phyloP scores from a whole-genome alignment of 140 eudicot species.

The Erigeron philadelphicus region DNA sequence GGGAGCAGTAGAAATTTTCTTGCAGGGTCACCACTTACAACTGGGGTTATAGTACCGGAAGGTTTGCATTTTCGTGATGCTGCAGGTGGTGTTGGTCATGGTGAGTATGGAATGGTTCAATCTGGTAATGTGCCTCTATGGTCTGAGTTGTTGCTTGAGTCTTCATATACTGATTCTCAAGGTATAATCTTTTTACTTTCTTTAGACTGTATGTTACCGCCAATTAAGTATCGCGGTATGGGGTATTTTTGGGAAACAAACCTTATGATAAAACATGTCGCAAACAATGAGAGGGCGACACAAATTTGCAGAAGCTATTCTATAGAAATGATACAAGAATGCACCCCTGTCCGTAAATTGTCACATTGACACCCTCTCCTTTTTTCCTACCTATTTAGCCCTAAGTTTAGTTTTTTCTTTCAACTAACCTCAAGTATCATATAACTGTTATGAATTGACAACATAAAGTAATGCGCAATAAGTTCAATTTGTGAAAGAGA shows the following conservation, averaged over 20 bases:
- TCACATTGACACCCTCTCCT: too few relatives aligned
- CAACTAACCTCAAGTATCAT: neutral
- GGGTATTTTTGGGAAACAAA: too few relatives aligned
- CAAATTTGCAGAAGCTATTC: too few relatives aligned
- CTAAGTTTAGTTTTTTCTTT: too few relatives aligned
- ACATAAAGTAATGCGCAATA: neutral
- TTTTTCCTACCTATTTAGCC: too few relatives aligned
- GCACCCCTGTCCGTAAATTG: too few relatives aligned
- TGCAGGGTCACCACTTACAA: slow-evolving; percentile 56
- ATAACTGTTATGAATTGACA: slow-evolving; percentile 6
- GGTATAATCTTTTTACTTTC: slow-evolving; percentile 33
- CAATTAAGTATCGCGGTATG: neutral
- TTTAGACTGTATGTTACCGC: neutral
- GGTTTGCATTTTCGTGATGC: slow-evolving; percentile 44
- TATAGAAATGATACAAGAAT: too few relatives aligned
- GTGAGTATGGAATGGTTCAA: slow-evolving; percentile 27
- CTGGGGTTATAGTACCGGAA: slow-evolving; percentile 67
- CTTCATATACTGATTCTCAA: slow-evolving; percentile 51
- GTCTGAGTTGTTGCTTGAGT: slow-evolving; percentile 47
- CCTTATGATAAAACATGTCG: too few relatives aligned
- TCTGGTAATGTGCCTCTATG: slow-evolving; percentile 34
- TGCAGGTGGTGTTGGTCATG: slow-evolving; percentile 13
- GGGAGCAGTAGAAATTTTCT: slow-evolving; percentile 42
- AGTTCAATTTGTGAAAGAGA: slow-evolving; percentile 3
- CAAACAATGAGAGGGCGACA: too few relatives aligned